Evolutionary conservation across 208 protist genomes (phyloP).

Genomic region (Novymonas esmeraldas): DNA sequence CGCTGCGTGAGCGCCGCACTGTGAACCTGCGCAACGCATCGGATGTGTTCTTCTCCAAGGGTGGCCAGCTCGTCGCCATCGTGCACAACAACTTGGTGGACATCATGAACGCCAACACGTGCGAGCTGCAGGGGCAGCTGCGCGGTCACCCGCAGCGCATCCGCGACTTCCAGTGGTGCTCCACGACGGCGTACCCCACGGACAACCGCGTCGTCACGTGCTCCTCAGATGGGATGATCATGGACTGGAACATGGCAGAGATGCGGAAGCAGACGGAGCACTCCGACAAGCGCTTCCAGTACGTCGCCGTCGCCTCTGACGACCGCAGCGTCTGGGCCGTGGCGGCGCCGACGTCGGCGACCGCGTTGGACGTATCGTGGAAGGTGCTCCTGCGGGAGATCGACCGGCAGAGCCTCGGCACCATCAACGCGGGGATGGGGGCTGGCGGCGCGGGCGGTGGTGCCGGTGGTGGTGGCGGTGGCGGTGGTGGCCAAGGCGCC

Average conservation of each 20-base stretch:
- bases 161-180: slow-evolving; percentile 82
- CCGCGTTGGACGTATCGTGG: slow-evolving; percentile 66
- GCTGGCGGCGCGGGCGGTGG: neutral
- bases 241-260: slow-evolving; percentile 92
- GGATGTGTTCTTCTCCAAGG: slow-evolving; percentile 92
- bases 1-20: slow-evolving; percentile 83
- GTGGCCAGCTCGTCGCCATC: slow-evolving; percentile 95
- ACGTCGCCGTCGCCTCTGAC: slow-evolving; percentile 85
- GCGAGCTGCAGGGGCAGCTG: slow-evolving; percentile 91
- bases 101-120: slow-evolving; percentile 93
- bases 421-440: slow-evolving; percentile 8
- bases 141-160: slow-evolving; percentile 94
- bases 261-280: slow-evolving; percentile 90
- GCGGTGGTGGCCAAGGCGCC: neutral
- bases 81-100: slow-evolving; percentile 94
- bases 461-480: neutral
- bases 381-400: slow-evolving; percentile 93
- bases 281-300: slow-evolving; percentile 91
- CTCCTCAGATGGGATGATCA: slow-evolving; percentile 94
- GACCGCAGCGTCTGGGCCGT: slow-evolving; percentile 90
- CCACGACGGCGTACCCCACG: slow-evolving; percentile 85
- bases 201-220: slow-evolving; percentile 92
- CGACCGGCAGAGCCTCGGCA: slow-evolving; percentile 60
- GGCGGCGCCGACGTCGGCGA: slow-evolving; percentile 75
- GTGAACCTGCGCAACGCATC: slow-evolving; percentile 91